Evolutionary conservation across 331 rosid species (phyloP).

Genomic region (Saraca asoca): DNA sequence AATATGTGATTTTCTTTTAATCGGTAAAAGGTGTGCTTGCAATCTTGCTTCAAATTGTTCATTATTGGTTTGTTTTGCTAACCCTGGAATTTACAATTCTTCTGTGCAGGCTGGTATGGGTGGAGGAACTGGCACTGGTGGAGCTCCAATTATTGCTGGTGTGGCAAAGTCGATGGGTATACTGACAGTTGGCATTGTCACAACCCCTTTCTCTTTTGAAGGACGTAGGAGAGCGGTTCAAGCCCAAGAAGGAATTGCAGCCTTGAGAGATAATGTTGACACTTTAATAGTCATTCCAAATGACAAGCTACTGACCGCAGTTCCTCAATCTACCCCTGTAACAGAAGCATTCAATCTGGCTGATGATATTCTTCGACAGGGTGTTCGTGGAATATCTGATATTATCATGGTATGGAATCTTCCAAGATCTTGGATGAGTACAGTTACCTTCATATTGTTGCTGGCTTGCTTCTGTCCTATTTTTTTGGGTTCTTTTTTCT

Average conservation of each 20-base stretch:
- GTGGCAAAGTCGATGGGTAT: constrained; percentile 96
- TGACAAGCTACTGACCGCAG: constrained; percentile 94
- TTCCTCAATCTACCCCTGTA: constrained; percentile 92
- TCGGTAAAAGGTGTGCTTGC: constrained; percentile 7
- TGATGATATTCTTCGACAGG: constrained; percentile 97
- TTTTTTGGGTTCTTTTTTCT: neutral
- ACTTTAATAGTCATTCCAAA: constrained; percentile 97
- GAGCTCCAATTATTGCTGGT: constrained; percentile 95
- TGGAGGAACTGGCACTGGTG: constrained; percentile 99
- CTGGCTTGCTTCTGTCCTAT: neutral
- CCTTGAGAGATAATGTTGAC: constrained; percentile 94
- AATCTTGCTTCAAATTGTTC: constrained; percentile 6
- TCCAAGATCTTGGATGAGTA: constrained; percentile 11
- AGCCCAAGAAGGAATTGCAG: constrained; percentile 99
- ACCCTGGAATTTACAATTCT: constrained; percentile 29
- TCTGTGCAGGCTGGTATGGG: constrained; percentile 95
- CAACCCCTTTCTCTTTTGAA: constrained; percentile 97
- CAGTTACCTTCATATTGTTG: constrained; percentile 6
- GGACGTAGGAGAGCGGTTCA: constrained; percentile 98
- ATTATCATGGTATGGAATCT: constrained; percentile 80
- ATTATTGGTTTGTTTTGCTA: constrained; percentile 26
- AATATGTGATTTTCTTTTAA: constrained; percentile 1
- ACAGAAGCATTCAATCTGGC: constrained; percentile 98
- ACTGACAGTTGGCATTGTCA: constrained; percentile 94
- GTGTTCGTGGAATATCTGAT: constrained; percentile 99